phyloP scores from a whole-genome alignment of 1,284 basidiomycete species.

The Neonothopanus nambi region DNA sequence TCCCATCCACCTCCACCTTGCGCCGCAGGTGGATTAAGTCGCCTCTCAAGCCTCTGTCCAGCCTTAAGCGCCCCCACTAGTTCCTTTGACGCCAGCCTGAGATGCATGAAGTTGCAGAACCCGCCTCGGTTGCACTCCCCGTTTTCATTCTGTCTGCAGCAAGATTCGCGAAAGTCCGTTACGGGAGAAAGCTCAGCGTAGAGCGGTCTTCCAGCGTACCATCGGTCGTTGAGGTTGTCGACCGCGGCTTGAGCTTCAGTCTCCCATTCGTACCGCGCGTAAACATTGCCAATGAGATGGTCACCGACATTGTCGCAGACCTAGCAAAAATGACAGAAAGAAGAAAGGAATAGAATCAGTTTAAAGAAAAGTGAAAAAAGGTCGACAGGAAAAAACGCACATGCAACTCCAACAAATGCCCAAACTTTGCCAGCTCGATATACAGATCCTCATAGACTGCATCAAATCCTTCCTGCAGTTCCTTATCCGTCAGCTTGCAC shows the following conservation, averaged over 20 bases:
- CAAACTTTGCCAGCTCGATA: constrained; percentile 93
- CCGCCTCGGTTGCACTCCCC: constrained; percentile 96
- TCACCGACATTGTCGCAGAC: constrained; percentile 99
- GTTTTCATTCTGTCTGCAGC: constrained; percentile 97
- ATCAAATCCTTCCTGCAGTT: constrained; percentile 95
- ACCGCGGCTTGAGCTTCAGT: constrained; percentile 95
- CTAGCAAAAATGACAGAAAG: too few species aligned
- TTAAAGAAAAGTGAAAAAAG: constrained; percentile 4
- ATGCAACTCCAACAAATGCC: constrained; percentile 93
- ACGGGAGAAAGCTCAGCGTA: constrained; percentile 98
- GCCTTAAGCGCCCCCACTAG: constrained; percentile 78
- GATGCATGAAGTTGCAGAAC: constrained; percentile 99
- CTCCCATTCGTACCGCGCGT: constrained; percentile 98
- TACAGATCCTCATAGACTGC: constrained; percentile 95
- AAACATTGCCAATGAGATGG: constrained; percentile 98
- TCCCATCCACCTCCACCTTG: constrained; percentile 81
- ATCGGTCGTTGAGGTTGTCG: constrained; percentile 91
- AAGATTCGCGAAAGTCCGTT: constrained; percentile 98
- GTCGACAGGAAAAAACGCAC: constrained; percentile 45
- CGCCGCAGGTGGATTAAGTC: constrained; percentile 61
- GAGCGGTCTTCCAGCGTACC: constrained; percentile 98
- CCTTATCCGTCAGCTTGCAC: constrained; percentile 82
- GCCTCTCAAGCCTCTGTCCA: constrained; percentile 83
- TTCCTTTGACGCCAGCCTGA: constrained; percentile 82
- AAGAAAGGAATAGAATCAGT: constrained; percentile 6